Conservation (phyloP, 2,329 filamentous ascomycete species). For the Cladosporium sp. region DNA sequence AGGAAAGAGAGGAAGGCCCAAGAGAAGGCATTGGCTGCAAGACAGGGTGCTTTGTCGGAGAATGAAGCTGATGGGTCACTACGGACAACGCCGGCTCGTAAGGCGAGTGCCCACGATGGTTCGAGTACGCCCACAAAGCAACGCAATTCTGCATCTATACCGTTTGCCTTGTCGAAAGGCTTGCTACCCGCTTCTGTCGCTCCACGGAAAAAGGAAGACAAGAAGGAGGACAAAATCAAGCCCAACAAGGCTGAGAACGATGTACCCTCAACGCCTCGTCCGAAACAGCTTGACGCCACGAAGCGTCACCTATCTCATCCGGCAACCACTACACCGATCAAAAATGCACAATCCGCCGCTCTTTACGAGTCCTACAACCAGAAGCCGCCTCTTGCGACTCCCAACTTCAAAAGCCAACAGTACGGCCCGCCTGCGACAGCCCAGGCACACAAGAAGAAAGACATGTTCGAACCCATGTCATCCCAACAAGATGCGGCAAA, state of each 20-base stretch:
- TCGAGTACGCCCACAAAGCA: slow-evolving; percentile 8
- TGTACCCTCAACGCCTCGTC: background rate
- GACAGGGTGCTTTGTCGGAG: slow-evolving; percentile 28
- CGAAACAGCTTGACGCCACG: slow-evolving; percentile 4
- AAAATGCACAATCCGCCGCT: slow-evolving; percentile 5
- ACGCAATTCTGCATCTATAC: background rate
- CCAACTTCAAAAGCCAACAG: slow-evolving; percentile 8
- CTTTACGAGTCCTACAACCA: slow-evolving; percentile 10
- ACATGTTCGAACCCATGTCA: background rate
- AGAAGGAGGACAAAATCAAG: slow-evolving; percentile 8
- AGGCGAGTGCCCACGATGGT: slow-evolving; percentile 31
- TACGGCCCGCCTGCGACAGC: slow-evolving; percentile 6
- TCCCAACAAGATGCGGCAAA: slow-evolving; percentile 3
- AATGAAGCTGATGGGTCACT: slow-evolving; percentile 29
- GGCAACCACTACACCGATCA: slow-evolving; percentile 7
- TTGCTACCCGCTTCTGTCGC: slow-evolving; percentile 12
- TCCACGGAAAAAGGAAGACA: slow-evolving; percentile 5
- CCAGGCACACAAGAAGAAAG: slow-evolving; percentile 4
- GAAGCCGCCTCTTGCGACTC: slow-evolving; percentile 3
- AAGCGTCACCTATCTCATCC: slow-evolving; percentile 8
- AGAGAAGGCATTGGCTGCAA: slow-evolving; percentile 23
- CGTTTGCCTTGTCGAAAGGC: background rate
- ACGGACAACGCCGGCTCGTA: slow-evolving; percentile 32
- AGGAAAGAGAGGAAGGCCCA: slow-evolving; percentile 27
- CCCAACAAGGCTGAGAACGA: slow-evolving; percentile 1